Percentiles rank a stretch among this genome's conserved stretches.
phyloP scores from a whole-genome alignment of 2,329 filamentous ascomycete genomes.

The Pseudopithomyces maydicus region DNA sequence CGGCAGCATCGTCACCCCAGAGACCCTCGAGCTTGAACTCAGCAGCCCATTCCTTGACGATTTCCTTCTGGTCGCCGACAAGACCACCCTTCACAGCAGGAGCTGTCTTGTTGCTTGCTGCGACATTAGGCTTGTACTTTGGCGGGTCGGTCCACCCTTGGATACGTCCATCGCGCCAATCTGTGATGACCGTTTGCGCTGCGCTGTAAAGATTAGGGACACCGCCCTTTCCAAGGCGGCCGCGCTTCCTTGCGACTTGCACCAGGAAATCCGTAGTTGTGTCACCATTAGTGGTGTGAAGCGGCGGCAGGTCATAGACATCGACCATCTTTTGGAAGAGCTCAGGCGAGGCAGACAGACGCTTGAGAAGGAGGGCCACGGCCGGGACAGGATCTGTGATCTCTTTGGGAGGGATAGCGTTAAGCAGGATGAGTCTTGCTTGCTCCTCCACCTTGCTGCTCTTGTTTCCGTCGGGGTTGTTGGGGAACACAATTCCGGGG shows the following conservation, averaged over 20 bases:
- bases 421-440: constrained; percentile 84
- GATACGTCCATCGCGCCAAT: constrained; percentile 94
- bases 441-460: constrained; percentile 69
- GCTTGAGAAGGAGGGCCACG: constrained; percentile 80
- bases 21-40: constrained; percentile 95
- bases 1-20: constrained; percentile 70
- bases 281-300: constrained; percentile 73
- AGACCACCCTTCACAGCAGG: constrained; percentile 35
- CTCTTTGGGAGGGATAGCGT: constrained; percentile 90
- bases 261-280: constrained; percentile 88
- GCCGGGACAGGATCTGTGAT: constrained; percentile 92
- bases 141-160: constrained; percentile 89
- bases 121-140: constrained; percentile 61
- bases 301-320: constrained; percentile 81
- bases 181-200: constrained; percentile 91
- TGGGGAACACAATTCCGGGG: constrained; percentile 92
- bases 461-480: constrained; percentile 53
- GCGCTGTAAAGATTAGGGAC: constrained; percentile 87
- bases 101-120: constrained; percentile 45
- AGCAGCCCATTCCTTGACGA: constrained; percentile 89
- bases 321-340: constrained; percentile 79
- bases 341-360: constrained; percentile 73
- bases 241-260: constrained; percentile 92
- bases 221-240: constrained; percentile 84
- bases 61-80: constrained; percentile 72